Conservation (phyloP, 139 green algal species). For the Eudorina sp. region DNA sequence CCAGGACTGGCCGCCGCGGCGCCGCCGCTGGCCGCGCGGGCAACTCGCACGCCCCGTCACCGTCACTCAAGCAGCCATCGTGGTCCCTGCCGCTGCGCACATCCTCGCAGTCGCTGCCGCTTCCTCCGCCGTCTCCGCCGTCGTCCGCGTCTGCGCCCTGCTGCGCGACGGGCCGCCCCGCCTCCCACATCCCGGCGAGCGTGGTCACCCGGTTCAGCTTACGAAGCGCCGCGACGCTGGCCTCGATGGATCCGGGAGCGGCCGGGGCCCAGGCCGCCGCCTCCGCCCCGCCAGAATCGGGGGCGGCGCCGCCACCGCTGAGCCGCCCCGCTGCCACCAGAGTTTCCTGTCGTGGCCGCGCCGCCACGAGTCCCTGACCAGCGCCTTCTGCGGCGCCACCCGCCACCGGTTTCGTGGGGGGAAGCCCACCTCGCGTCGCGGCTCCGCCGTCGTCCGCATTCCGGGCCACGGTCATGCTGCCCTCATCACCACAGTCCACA, state of each 20-base stretch:
- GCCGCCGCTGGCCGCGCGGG: not conserved
- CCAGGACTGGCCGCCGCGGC: not conserved
- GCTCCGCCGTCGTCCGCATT: too few species aligned
- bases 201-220: conserved; percentile 23
- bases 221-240: conserved; percentile 26
- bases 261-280: not conserved
- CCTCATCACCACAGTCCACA: too few species aligned
- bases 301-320: not conserved
- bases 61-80: not conserved
- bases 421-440: too few species aligned
- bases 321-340: not conserved
- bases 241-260: not conserved
- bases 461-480: too few species aligned
- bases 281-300: not conserved
- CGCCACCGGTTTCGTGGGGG: too few species aligned
- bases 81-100: not conserved
- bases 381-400: too few species aligned
- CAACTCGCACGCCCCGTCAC: not conserved
- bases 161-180: not conserved
- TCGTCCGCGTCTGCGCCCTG: not conserved
- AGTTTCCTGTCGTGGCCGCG: too few species aligned
- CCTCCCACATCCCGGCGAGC: conserved; percentile 41
- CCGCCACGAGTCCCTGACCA: too few species aligned
- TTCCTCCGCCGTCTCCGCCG: not conserved
- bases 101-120: not conserved